Base-by-base conservation (phyloP, 2,329 filamentous ascomycete genomes). In the Aspergillus fumigatus region DNA sequence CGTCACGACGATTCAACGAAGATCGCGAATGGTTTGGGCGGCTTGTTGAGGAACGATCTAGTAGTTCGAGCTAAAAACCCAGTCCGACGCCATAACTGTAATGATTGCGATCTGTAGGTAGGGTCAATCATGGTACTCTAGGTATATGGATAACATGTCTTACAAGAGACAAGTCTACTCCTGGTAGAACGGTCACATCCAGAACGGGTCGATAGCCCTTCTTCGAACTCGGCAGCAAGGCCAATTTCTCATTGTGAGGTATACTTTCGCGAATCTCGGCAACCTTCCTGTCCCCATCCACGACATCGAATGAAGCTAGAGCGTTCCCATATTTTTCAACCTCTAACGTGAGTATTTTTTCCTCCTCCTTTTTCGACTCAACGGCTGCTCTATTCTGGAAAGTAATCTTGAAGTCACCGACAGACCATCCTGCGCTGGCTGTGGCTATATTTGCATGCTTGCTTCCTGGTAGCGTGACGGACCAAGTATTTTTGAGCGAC, bases 161-260 rank as follows among this genome's bases (percentile, higher is more conserved):
- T 53, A 68, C 66, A 60, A 68, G 45, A 4, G 65, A 57, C 32
- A 65, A 56, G 55, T 68, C 66, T n/a, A 68, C 64, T 3, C 65
- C 63, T 8, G 63, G 54, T 21, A 59, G 65, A 38, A 68, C 51
- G 43, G 61, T 53, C 5, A 68, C 50, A 56, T 68, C 66, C 56
- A 68, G 40, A 9, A 61, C 65, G n/a, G 66, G 65, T 17, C 66
- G 59, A 57, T 62, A 64, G 5, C 59, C 59, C 48, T 52, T 50
- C 26, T 56, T 59, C 51, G 61, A 59, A n/a, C 58, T 56, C 10
- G 60, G 53, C 52, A 62, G 45, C 38, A 63, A 54, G 4, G 59
- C 54, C 51, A 63, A 26, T 9, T 38, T 57, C 26, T 62, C 48
- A 29, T 65, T 65, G 43, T 63, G 62, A 19, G 50, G 43, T 49